These are phyloP conservation scores for Aspergillus sp. DNA, from an alignment of 2,329 filamentous ascomycete genomes.

Conservation along the genomic window DNA sequence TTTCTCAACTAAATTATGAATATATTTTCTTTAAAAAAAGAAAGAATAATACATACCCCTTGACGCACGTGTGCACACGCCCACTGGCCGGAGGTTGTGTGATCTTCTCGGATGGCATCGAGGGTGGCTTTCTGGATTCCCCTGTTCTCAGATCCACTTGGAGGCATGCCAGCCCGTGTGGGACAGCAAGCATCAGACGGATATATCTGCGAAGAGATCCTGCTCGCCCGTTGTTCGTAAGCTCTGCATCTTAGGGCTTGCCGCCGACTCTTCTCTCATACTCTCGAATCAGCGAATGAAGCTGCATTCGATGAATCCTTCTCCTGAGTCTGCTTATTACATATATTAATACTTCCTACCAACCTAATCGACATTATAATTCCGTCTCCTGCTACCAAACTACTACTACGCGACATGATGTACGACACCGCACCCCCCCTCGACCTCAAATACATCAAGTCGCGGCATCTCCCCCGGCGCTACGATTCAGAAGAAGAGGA, in stretches of 20 bases:
- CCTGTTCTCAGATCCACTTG: slow-evolving; percentile 5
- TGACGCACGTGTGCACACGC: slow-evolving; percentile 24
- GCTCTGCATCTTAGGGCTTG: too few species aligned
- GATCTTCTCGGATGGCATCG: slow-evolving; percentile 16
- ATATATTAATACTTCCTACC: too few species aligned
- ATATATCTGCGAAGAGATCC: not conserved
- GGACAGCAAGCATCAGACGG: slow-evolving; percentile 1
- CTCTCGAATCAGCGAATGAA: too few species aligned
- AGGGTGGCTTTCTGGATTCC: slow-evolving; percentile 19
- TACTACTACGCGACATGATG: slow-evolving; percentile 22
- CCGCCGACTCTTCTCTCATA: too few species aligned
- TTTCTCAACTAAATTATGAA: too few species aligned
- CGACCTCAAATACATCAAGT: slow-evolving; percentile 30
- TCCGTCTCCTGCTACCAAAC: not conserved
- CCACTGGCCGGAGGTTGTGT: slow-evolving; percentile 10
- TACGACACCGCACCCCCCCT: slow-evolving; percentile 26
- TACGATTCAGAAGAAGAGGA: slow-evolving; percentile 42
- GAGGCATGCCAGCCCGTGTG: slow-evolving; percentile 11
- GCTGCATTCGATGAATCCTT: too few species aligned
- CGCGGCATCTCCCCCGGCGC: slow-evolving; percentile 29
- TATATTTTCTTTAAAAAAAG: too few species aligned
- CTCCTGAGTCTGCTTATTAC: too few species aligned
- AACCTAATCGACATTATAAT: too few species aligned
- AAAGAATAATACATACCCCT: slow-evolving; percentile 4
- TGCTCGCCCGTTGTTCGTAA: not conserved